These are phyloP conservation scores for Jaapia argillacea DNA, from an alignment of 768 basidiomycete genomes.

Conservation along the genomic window DNA sequence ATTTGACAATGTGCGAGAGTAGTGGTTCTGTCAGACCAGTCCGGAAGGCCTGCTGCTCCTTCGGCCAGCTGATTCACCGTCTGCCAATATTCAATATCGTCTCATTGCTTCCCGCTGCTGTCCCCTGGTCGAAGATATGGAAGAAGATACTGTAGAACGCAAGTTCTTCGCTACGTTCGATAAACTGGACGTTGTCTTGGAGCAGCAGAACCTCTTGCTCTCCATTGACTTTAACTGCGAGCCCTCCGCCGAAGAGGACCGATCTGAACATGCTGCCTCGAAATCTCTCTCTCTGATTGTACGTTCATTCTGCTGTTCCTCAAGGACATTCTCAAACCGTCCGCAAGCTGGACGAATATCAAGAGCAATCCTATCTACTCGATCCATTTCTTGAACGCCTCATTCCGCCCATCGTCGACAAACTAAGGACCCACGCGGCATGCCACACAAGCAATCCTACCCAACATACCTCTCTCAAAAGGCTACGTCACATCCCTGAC, in stretches of 20 bases:
- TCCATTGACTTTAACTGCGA: conserved; percentile 32
- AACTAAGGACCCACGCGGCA: conserved; percentile 46
- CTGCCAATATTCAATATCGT: too few relatives aligned
- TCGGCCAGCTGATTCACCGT: too few relatives aligned
- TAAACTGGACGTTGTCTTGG: conserved; percentile 47
- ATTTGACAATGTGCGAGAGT: too few relatives aligned
- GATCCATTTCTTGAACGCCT: conserved; percentile 83
- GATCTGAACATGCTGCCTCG: conserved; percentile 3
- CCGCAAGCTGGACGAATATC: conserved; percentile 73
- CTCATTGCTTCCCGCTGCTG: too few relatives aligned
- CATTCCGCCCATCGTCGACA: conserved; percentile 62
- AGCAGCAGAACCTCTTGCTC: conserved; percentile 41
- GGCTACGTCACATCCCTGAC: conserved; percentile 42
- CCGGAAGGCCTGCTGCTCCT: too few relatives aligned
- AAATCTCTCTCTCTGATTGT: conserved; percentile 5
- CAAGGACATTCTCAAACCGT: too few relatives aligned
- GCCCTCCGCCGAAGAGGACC: conserved; percentile 16
- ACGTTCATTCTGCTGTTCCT: too few relatives aligned
- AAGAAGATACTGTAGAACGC: conserved; percentile 31
- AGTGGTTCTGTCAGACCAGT: too few relatives aligned
- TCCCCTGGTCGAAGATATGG: conserved; percentile 15
- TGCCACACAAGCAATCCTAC: conserved; percentile 7
- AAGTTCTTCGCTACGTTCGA: conserved; percentile 50
- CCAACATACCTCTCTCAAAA: conserved; percentile 18
- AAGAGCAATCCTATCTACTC: conserved; percentile 86